Conservation (phyloP, 345 rosid genomes). For the Xanthoceras sorbifolium region DNA sequence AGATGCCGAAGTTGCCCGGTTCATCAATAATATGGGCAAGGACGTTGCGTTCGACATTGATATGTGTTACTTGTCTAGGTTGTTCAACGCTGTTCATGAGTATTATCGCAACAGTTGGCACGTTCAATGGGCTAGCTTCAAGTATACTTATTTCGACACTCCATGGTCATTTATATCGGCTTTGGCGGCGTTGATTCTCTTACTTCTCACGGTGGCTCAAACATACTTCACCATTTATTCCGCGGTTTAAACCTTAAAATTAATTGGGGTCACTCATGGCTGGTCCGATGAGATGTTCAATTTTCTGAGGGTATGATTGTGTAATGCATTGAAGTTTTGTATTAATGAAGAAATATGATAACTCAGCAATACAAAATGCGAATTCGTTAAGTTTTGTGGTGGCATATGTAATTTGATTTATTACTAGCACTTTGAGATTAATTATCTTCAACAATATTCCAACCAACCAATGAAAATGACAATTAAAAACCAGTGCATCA, state of each 20-base stretch:
- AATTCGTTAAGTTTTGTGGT: too few relatives aligned
- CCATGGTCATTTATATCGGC: conserved; percentile 89
- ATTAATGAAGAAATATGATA: not conserved
- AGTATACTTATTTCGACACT: conserved; percentile 65
- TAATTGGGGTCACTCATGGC: not conserved
- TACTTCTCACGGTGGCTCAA: conserved; percentile 58
- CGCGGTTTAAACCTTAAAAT: not conserved
- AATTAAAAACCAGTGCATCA: too few relatives aligned
- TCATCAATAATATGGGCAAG: conserved; percentile 63
- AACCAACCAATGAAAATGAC: too few relatives aligned
- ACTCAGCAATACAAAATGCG: not conserved
- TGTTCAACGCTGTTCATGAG: conserved; percentile 56
- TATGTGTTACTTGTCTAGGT: conserved; percentile 44
- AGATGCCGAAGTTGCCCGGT: conserved; percentile 57
- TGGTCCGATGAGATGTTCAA: not conserved
- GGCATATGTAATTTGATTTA: too few relatives aligned
- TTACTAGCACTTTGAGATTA: not conserved
- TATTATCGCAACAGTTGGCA: conserved; percentile 57
- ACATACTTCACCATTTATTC: conserved; percentile 44
- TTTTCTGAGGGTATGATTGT: not conserved
- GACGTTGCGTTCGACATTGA: conserved; percentile 73
- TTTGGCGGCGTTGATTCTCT: conserved; percentile 60
- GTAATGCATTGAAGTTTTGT: not conserved
- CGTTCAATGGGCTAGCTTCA: conserved; percentile 64
- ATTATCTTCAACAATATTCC: too few relatives aligned